Evolutionary conservation across 2,329 filamentous ascomycete species (phyloP), one percentile per base, ranked within the genome.

Genomic region (Penicillium olsonii): DNA sequence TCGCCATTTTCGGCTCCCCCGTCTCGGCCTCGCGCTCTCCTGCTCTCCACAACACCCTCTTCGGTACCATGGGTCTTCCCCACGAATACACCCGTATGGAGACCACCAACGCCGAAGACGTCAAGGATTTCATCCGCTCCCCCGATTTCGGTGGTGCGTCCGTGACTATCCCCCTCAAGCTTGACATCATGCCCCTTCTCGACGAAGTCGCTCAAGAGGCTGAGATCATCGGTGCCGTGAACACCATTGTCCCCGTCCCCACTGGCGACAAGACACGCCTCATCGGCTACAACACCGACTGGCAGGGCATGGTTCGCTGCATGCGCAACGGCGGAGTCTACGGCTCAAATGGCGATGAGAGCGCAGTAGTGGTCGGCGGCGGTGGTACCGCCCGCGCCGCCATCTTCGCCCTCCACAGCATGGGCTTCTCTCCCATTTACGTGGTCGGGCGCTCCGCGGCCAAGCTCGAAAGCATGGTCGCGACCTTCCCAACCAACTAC

Each of bases 121-220:
- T 95, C 3, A 75, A 77, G 56, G 74, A 82, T 2, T 72, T 90
- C 42, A 85, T 99, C 51, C 82, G 81, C 7, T 75, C 84, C 1
- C 75, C 85, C 1, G 79, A 87, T 58, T 99, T 99, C 66, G 94
- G 94, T 7, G 94, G 94, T 50, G 92, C 90, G 3, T 96, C 91
- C 3, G 90, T 99, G 38, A 99, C 94, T 0, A 97, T 99, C 42
- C 94, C 94, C 1, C 78, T 99, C 46, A 99, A 99, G 75, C 77
- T 94, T 24, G 90, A 95, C 60, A 84, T 97, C 50, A 90, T 95
- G 74, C 78, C 82, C 0, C 73, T 92, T 5, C 76, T 99, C 12
- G 91, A 97, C 66, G 84, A 87, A 45, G 78, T 96, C 50, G 87
- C 90, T 0, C 82, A 86, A 24, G 86, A 94, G 45, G 92, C 91